phyloP scores from a whole-genome alignment of 2,329 filamentous ascomycete species.

The Graphilbum ipis-grandicollis region DNA sequence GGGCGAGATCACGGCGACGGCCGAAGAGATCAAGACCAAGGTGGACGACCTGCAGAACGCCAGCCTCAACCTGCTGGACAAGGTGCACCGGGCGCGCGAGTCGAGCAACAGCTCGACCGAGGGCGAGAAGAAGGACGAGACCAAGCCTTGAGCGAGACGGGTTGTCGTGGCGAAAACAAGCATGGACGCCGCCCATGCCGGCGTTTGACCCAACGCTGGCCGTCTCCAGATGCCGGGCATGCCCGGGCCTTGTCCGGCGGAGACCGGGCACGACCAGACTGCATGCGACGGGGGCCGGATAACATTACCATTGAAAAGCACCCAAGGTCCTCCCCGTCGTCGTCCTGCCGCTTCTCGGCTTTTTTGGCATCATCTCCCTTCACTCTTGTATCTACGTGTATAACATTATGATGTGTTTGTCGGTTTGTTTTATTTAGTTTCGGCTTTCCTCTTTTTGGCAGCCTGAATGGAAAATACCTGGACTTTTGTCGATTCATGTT shows the following conservation, averaged over 20 bases:
- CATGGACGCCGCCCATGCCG: too few species aligned
- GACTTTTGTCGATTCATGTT: too few species aligned
- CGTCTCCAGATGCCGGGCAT: too few species aligned
- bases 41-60: slow-evolving; percentile 94
- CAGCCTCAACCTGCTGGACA: slow-evolving; percentile 93
- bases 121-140: slow-evolving; percentile 62
- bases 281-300: too few species aligned
- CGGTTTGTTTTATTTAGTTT: not conserved
- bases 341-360: too few species aligned
- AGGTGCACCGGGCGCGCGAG: slow-evolving; percentile 93
- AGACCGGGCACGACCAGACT: too few species aligned
- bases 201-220: too few species aligned
- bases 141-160: slow-evolving; percentile 38
- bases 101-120: slow-evolving; percentile 38
- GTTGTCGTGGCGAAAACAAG: not conserved
- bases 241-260: too few species aligned
- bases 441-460: not conserved
- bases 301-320: too few species aligned
- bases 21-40: slow-evolving; percentile 95
- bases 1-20: slow-evolving; percentile 71
- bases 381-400: slow-evolving; percentile 28
- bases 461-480: not conserved
- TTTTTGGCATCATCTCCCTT: not conserved
- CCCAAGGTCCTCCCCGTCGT: too few species aligned
- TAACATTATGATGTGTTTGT: too few species aligned